Percentiles rank a stretch among this genome's conserved stretches.
These are phyloP conservation scores for Chlamydomonas schloesseri DNA, from an alignment of 139 green algal species.

Conservation along the genomic window DNA sequence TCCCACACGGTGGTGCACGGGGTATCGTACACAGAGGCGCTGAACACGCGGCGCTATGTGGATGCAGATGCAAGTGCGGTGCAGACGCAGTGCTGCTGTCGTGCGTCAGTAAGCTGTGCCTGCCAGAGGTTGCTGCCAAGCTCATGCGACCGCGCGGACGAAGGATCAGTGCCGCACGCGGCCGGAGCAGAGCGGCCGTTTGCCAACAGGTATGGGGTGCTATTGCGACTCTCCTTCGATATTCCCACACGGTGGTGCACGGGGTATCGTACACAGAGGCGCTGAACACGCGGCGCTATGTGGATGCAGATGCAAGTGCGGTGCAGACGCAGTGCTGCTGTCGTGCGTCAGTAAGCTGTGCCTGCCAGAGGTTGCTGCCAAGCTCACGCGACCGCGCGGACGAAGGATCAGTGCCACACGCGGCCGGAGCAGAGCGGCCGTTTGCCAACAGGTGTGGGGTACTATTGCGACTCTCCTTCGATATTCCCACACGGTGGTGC, in stretches of 20 bases:
- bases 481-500: constrained; percentile 12
- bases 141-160: constrained; percentile 41
- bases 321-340: constrained; percentile 93
- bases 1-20: too few species aligned
- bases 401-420: constrained; percentile 56
- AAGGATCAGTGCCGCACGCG: constrained; percentile 54
- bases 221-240: constrained; percentile 48
- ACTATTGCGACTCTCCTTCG: constrained; percentile 43
- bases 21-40: constrained; percentile 11
- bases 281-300: too few species aligned
- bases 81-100: constrained; percentile 90
- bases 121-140: constrained; percentile 53
- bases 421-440: constrained; percentile 25
- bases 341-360: constrained; percentile 59
- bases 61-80: not conserved
- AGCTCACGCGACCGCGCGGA: constrained; percentile 29
- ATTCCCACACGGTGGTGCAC: constrained; percentile 5
- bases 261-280: constrained; percentile 38
- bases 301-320: too few species aligned
- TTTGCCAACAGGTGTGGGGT: constrained; percentile 41
- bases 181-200: constrained; percentile 42
- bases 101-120: constrained; percentile 59
- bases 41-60: too few species aligned
- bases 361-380: constrained; percentile 55
- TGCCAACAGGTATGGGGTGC: constrained; percentile 3